Conservation (phyloP, 805 yeast species). For the Saccharomycopsis olivae region DNA sequence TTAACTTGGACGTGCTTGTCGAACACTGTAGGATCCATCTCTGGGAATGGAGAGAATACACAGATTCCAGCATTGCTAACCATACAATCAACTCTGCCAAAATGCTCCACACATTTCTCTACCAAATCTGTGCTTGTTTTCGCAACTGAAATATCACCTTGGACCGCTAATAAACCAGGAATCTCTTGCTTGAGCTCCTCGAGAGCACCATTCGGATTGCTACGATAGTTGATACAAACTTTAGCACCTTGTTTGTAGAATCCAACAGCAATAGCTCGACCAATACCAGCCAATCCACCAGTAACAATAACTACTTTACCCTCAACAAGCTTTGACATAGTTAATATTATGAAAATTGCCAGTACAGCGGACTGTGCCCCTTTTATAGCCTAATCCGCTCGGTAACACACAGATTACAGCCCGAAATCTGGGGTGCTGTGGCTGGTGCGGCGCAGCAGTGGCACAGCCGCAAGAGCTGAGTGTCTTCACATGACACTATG, state of each 20-base stretch:
- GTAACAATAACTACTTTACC: constrained; percentile 33
- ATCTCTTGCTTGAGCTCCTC: constrained; percentile 19
- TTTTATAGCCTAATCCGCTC: too few relatives aligned
- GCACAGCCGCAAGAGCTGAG: too few relatives aligned
- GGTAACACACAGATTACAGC: too few relatives aligned
- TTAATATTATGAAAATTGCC: too few relatives aligned
- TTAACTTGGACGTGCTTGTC: constrained; percentile 29
- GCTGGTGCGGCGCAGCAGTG: too few relatives aligned
- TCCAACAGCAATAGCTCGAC: constrained; percentile 33
- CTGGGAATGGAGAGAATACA: constrained; percentile 31
- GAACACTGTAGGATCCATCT: constrained; percentile 29
- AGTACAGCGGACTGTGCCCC: too few relatives aligned
- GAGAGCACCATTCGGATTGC: constrained; percentile 18
- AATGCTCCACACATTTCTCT: constrained; percentile 25
- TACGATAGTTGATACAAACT: constrained; percentile 29
- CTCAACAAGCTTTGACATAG: constrained; percentile 19
- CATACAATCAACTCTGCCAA: constrained; percentile 31
- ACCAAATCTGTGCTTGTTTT: constrained; percentile 27
- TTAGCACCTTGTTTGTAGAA: constrained; percentile 33
- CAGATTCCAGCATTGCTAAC: constrained; percentile 41
- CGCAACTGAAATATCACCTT: constrained; percentile 36
- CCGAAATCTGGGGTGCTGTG: too few relatives aligned
- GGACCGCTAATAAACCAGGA: constrained; percentile 25
- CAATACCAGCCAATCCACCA: constrained; percentile 39
- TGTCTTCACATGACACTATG: too few relatives aligned